These are phyloP conservation scores for Rhizoctonia solani DNA, from an alignment of 1,284 basidiomycete species.

Conservation along the genomic window DNA sequence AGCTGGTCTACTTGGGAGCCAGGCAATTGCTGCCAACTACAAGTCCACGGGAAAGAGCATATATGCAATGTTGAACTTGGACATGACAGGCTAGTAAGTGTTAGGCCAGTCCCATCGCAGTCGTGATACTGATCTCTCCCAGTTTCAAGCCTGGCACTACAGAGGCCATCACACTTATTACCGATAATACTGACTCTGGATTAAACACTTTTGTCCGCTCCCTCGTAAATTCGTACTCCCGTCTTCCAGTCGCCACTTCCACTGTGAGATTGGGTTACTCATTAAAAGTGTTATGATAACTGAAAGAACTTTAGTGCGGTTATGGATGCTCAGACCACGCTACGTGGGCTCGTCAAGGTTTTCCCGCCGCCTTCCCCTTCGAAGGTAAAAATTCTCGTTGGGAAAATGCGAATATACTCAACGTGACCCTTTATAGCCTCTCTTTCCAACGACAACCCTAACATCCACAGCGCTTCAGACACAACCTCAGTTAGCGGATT, in stretches of 20 bases:
- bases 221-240: conserved; percentile 19
- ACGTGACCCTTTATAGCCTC: conserved; percentile 38
- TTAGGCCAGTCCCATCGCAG: not conserved
- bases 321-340: conserved; percentile 36
- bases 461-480: conserved; percentile 55
- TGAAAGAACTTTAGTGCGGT: conserved; percentile 33
- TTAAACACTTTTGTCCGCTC: conserved; percentile 12
- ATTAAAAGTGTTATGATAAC: not conserved
- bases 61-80: conserved; percentile 31
- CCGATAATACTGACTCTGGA: conserved; percentile 18
- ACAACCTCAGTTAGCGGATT: conserved; percentile 56
- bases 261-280: not conserved
- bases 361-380: conserved; percentile 49
- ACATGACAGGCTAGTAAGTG: conserved; percentile 36
- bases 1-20: conserved; percentile 31
- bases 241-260: conserved; percentile 19
- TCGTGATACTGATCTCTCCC: not conserved
- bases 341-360: conserved; percentile 51
- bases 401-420: conserved; percentile 40
- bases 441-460: conserved; percentile 10
- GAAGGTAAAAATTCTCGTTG: conserved; percentile 42
- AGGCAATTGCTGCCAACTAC: conserved; percentile 34
- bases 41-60: conserved; percentile 32
- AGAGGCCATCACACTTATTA: conserved; percentile 29
- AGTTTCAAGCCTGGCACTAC: conserved; percentile 14